Base-by-base conservation (phyloP, 2,329 filamentous ascomycete genomes). In the Monosporascus sp. region DNA sequence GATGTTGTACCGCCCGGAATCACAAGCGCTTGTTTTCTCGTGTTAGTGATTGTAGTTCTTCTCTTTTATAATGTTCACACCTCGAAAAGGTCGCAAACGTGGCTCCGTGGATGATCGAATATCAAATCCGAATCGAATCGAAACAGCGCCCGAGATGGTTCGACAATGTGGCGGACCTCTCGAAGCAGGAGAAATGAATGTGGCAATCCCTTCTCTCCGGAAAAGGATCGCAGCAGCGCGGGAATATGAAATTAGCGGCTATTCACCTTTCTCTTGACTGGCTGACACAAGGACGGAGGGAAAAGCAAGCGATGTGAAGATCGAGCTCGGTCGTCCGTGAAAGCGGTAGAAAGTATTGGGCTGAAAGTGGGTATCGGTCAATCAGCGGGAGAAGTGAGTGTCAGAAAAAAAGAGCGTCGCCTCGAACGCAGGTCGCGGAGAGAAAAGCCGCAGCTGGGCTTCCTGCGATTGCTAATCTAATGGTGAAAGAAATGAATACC, bases 81-180 rank as follows among this genome's bases (percentile, higher is more conserved):
- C 57, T 53, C 51, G 50, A 48, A 52, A 58, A 61, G 59, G 52
- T 56, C 57, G 55, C 52, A 52, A 53, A 46, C 49, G 24, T 52
- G 51, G 37, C 37, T 49, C 38, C 51, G 53, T 55, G 38, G 58
- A 20, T 55, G 51, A 51, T 63, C 63, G 63, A 61, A 66, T 67
- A 54, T 66, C 65, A 65, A 66, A 67, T 63, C 55, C 63, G 63
- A 63, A 54, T 43, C 54, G 54, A 58, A 47, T 43, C 50, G 44
- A 47, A 55, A 46, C 50, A 18, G 49, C 43, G 49, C 43, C 41
- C 50, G 35, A 63, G 35, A 63, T 31, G 62, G 51, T 58, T 63
- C 54, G 60, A 56, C 55, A 53, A 53, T 53, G 53, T 54, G 55
- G 51, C 35, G 50, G 47, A 18, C 37, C n/a, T 26, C 24, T 26